Conservation (phyloP, 768 basidiomycete species). For the Collybia sordida region DNA sequence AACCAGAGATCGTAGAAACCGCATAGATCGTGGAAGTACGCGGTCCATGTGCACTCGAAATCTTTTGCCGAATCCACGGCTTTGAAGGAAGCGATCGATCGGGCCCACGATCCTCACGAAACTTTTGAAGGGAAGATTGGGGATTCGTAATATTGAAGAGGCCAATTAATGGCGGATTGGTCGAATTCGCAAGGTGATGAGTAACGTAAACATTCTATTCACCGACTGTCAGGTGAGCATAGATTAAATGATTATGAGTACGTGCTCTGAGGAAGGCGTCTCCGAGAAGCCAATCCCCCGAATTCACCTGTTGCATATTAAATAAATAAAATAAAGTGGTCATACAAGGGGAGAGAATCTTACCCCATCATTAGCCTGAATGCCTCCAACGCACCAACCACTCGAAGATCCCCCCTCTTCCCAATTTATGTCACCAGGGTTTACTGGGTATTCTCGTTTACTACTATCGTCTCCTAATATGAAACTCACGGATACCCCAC, state of each 20-base stretch:
- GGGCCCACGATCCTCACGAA: conserved; percentile 40
- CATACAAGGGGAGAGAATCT: conserved; percentile 10
- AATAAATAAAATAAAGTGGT: background rate
- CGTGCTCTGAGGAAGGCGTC: conserved; percentile 53
- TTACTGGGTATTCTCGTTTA: conserved; percentile 33
- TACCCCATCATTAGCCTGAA: conserved; percentile 54
- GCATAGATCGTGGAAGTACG: conserved; percentile 5
- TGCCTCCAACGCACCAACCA: conserved; percentile 57
- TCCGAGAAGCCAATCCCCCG: conserved; percentile 64
- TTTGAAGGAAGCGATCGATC: conserved; percentile 22
- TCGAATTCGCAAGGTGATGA: conserved; percentile 41
- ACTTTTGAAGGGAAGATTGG: conserved; percentile 31
- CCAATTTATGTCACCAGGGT: conserved; percentile 56
- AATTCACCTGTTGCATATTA: conserved; percentile 23
- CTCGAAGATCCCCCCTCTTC: conserved; percentile 33
- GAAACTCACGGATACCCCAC: conserved; percentile 45
- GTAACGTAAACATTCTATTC: conserved; percentile 53
- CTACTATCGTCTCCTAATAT: conserved; percentile 36
- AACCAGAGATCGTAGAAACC: conserved; percentile 11
- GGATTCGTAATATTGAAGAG: conserved; percentile 44
- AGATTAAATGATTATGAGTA: conserved; percentile 14
- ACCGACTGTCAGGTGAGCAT: conserved; percentile 5
- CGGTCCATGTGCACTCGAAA: background rate
- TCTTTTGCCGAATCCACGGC: conserved; percentile 4
- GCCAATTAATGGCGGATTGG: conserved; percentile 42